Base-by-base conservation (phyloP, 2,329 filamentous ascomycete species). In the Elsinoe necatrix region DNA sequence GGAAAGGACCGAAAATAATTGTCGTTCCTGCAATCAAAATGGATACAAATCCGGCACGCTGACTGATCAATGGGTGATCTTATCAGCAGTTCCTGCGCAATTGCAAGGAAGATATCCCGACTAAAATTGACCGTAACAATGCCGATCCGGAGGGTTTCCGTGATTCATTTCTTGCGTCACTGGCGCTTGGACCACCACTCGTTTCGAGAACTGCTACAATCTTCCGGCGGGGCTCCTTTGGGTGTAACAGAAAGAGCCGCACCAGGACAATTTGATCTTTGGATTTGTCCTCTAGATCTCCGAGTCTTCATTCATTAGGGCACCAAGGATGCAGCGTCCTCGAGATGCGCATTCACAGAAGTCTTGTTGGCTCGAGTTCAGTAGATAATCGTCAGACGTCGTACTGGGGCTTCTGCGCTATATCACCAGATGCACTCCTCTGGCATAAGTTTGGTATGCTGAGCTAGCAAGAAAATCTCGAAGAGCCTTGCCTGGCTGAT, bases 11-110 rank as follows among this genome's bases (percentile, higher is more conserved):
- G 52, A 16, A 31, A 4, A 23, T 43, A n/a, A 27, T 14, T n/a
- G 27, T 35, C 21, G 14, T 31, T 29, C 21, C 27, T 11, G 5
- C 9, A 14, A 18, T 29, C 45, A 16, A 21, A 5, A 34, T 3
- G 25, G 25, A 18, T 21, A 11, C 9, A 23, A 25, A 45, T 6
- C 20, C 20, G 37, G 48, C 29, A 20, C 18, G 48, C 48, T 52
- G 48, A 52, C 48, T 52, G 48, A 52, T 55, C 52, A 31, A 55
- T 55, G 34, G 27, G 27, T 29, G 29, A 25, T 50, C 45, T 50
- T 50, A 50, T 50, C 45, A 50, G 45, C 18, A 18, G n/a, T 31
- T 50, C 45, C 25, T 31, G 27, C 29, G 29, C 45, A 29, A 12
- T 29, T 50, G 48, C 25, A 52, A 52, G 48, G 48, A 52, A 52